Conservation (phyloP, 2,329 filamentous ascomycete genomes). For the Cytospora leucostoma region DNA sequence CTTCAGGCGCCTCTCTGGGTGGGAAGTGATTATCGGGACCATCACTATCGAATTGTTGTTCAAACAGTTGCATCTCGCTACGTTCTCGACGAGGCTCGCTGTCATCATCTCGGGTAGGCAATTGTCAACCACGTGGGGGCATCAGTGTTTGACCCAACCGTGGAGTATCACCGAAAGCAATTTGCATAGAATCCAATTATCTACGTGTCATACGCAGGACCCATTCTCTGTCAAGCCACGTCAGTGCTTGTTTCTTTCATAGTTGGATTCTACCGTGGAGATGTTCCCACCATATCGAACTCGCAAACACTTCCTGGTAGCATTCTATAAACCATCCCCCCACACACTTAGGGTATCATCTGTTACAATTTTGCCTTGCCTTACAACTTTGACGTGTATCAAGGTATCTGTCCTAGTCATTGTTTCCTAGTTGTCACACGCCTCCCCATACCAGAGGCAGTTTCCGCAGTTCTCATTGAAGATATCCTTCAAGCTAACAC, state of each 20-base stretch:
- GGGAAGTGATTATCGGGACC: not conserved
- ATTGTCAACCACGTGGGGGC: not conserved
- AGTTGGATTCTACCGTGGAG: not conserved
- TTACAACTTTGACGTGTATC: no score
- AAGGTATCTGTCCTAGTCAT: no score
- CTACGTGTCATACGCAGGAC: not conserved
- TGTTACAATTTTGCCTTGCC: no score
- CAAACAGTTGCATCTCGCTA: not conserved
- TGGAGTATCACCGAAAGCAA: not conserved
- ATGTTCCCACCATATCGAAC: not conserved
- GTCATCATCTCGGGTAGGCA: not conserved
- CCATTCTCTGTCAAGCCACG: not conserved
- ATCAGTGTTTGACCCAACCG: not conserved
- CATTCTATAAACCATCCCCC: no score
- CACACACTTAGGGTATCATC: no score
- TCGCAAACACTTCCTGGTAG: not conserved
- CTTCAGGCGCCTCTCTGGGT: not conserved
- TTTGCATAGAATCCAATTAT: not conserved
- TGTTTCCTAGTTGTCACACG: no score
- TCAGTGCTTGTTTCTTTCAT: not conserved
- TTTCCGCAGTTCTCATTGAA: no score
- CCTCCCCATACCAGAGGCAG: no score
- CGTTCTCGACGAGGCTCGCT: not conserved
- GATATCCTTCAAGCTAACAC: no score
- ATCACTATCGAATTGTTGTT: not conserved